Conservation (phyloP, 495 filamentous ascomycete species). For the Tuber aestivum region DNA sequence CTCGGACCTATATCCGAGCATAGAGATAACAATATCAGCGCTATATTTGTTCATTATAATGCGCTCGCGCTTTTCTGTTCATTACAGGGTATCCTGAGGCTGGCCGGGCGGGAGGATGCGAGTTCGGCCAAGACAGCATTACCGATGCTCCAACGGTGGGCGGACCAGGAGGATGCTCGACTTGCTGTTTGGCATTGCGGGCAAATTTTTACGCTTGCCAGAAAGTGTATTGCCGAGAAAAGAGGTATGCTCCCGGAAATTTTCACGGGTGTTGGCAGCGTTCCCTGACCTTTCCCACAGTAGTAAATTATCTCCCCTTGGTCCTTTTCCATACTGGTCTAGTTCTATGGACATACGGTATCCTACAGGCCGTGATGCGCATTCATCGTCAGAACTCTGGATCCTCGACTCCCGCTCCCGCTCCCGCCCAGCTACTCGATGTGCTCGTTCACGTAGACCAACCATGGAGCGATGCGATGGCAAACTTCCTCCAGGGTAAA, state of each 20-base stretch:
- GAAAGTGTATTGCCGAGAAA: neutral
- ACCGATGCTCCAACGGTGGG: neutral
- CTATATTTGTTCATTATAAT: conserved; percentile 4
- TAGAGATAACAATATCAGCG: neutral
- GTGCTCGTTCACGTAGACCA: neutral
- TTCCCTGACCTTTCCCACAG: neutral
- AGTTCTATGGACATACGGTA: neutral
- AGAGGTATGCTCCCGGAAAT: neutral
- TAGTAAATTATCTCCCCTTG: neutral
- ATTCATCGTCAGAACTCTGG: neutral
- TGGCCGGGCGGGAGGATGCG: neutral
- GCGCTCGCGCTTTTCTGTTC: neutral
- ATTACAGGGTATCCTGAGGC: neutral
- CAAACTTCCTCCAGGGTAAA: neutral
- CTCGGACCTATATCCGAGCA: neutral
- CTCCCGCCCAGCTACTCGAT: neutral
- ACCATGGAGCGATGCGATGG: neutral
- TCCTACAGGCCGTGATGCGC: neutral
- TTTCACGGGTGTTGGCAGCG: neutral
- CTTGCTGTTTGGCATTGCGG: neutral
- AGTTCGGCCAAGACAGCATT: neutral
- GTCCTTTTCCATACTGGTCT: neutral
- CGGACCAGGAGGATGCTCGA: neutral
- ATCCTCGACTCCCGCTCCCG: neutral
- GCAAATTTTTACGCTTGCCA: neutral